Base-by-base conservation (phyloP, 768 basidiomycete genomes). In the Dacryopinax spathularia region DNA sequence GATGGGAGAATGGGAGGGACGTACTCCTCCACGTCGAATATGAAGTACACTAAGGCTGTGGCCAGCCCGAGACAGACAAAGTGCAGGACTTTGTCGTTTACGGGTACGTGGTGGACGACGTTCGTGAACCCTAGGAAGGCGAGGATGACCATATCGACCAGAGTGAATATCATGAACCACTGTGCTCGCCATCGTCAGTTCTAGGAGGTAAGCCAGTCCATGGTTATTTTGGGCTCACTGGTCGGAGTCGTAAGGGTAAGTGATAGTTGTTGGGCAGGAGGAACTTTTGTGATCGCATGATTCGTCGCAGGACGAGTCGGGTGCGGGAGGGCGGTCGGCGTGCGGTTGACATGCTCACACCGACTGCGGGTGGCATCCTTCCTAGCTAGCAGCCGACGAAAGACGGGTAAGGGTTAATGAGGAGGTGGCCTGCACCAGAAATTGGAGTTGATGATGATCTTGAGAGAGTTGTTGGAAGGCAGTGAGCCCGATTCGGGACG, bases 1-100 rank as follows among this genome's bases (percentile, higher is more conserved):
- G 13, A 18, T 41, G 18, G 25, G 13, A 20, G 3, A 13, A 29
- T 13, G 10, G 48, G 9, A 29, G 25, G 9, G 20, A 75, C 87
- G 72, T 68, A 92, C 89, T 92, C 90, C 65, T 92, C 90, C 9
- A 90, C 84, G 69, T 92, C 90, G 34, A 89, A 80, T 56, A 91
- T 88, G 70, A 91, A 91, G 74, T 90, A 92, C 73, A 91, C 91
- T 5, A 91, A 82, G 2, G 75, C 84, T 0, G 89, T 92, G 1
- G 89, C 88, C 27, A 88, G 66, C 62, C 78, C 77, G 64, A 92
- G 86, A 72, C 88, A 90, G 12, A 87, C 68, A 70, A 92, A 89
- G 69, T 88, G 90, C 29, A 90, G 74, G 16, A 91, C 71, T 73
- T 90, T 33, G 44, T 56, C 37, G 37, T 61, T 59, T 34, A 63